Evolutionary conservation across 768 basidiomycete species (phyloP).

Genomic region (Russula abietina): DNA sequence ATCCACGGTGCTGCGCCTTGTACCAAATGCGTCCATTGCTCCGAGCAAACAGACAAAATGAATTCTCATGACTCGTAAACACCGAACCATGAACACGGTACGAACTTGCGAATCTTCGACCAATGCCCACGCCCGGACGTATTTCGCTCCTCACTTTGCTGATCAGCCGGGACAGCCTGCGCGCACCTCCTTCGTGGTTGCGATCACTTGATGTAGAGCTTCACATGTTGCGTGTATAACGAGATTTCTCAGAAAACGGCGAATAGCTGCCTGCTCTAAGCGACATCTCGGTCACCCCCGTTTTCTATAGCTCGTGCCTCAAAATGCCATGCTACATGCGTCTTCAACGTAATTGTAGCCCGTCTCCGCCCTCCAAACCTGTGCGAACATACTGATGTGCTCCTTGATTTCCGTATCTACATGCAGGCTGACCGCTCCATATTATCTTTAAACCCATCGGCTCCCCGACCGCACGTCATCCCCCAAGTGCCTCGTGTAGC

Average conservation of each 20-base stretch:
- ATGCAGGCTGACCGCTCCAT: conserved; percentile 3
- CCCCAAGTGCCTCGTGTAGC: conserved; percentile 21
- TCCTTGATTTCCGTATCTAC: conserved; percentile 12
- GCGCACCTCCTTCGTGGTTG: conserved; percentile 20
- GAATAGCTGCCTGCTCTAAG: conserved; percentile 17
- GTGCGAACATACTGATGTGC: conserved; percentile 5
- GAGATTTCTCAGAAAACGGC: conserved; percentile 14
- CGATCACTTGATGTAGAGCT: conserved; percentile 20
- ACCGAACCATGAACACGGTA: neutral
- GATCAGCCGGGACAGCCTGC: conserved; percentile 17
- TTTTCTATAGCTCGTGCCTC: conserved; percentile 9
- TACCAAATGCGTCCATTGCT: conserved; percentile 1
- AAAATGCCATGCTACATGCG: conserved; percentile 14
- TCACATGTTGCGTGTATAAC: conserved; percentile 16
- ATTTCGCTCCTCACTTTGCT: conserved; percentile 11
- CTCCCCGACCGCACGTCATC: conserved; percentile 9
- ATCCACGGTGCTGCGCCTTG: conserved; percentile 12
- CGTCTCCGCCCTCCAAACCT: conserved; percentile 8
- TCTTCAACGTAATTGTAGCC: conserved; percentile 14
- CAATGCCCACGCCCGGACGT: conserved; percentile 5
- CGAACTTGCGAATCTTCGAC: neutral
- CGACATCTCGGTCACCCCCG: conserved; percentile 4
- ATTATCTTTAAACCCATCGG: conserved; percentile 21
- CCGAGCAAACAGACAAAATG: neutral
- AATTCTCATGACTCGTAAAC: conserved; percentile 10